These are phyloP conservation scores for Melocanna baccifera DNA, from an alignment of 176 grass and related monocot genomes.

Conservation along the genomic window DNA sequence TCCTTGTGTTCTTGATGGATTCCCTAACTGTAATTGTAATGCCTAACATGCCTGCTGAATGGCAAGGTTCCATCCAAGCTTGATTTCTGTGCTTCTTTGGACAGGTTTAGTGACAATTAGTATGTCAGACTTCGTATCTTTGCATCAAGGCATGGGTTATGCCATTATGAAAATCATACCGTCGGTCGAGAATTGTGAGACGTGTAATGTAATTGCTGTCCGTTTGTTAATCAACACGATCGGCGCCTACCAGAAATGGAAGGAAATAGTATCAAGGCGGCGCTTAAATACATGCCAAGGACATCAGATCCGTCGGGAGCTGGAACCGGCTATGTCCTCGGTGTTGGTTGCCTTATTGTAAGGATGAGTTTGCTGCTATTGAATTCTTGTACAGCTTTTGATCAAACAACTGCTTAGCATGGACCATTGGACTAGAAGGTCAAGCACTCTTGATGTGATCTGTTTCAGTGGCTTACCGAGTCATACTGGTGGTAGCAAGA, in stretches of 20 bases:
- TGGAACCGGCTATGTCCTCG: background rate
- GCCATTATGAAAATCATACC: no score
- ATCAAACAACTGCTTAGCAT: background rate
- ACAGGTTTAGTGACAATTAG: background rate
- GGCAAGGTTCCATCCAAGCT: background rate
- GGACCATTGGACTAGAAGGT: background rate
- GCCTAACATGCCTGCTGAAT: background rate
- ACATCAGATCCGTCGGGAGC: background rate
- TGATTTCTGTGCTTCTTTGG: background rate
- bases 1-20: background rate
- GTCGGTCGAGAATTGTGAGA: no score
- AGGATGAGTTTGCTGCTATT: background rate
- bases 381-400: background rate
- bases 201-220: background rate
- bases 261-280: background rate
- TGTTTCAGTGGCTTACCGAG: background rate
- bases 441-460: background rate
- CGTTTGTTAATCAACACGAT: background rate
- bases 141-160: background rate
- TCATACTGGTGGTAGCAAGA: background rate
- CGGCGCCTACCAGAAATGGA: background rate
- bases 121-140: background rate
- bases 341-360: background rate
- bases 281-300: slow-evolving; percentile 17
- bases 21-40: background rate